phyloP scores from a whole-genome alignment of 305 asterid genomes.

The Fraxinus platypoda region DNA sequence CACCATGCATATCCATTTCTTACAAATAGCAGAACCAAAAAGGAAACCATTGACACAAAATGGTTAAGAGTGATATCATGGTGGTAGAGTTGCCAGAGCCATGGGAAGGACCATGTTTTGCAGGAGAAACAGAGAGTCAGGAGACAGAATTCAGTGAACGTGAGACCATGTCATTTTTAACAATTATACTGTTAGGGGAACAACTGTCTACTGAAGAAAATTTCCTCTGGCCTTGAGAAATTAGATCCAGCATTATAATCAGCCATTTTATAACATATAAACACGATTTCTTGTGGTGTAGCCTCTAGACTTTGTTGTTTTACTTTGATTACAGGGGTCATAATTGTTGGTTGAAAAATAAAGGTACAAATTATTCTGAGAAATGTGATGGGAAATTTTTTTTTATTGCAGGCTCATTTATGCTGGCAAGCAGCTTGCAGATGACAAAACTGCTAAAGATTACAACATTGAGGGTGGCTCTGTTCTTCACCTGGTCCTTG shows the following conservation, averaged over 20 bases:
- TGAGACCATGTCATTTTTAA: neutral
- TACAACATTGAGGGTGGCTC: slow-evolving; percentile 92
- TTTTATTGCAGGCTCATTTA: slow-evolving; percentile 64
- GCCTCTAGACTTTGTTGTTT: neutral
- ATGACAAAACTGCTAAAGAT: slow-evolving; percentile 88
- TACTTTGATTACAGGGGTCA: neutral
- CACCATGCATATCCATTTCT: neutral
- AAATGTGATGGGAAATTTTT: neutral
- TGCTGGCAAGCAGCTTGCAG: slow-evolving; percentile 87
- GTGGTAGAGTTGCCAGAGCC: neutral
- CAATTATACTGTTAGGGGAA: neutral
- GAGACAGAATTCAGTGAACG: neutral
- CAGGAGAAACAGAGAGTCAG: neutral
- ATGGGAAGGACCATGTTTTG: neutral
- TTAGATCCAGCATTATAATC: neutral
- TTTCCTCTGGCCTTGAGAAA: neutral
- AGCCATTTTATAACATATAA: neutral
- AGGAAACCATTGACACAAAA: neutral
- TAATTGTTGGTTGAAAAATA: neutral
- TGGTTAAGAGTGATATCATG: neutral
- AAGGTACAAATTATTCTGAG: neutral
- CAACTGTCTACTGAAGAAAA: neutral
- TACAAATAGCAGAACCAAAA: neutral
- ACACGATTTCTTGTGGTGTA: neutral
- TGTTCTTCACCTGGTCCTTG: slow-evolving; percentile 83